phyloP scores from a whole-genome alignment of 495 filamentous ascomycete genomes.

The Thozetella sp. region DNA sequence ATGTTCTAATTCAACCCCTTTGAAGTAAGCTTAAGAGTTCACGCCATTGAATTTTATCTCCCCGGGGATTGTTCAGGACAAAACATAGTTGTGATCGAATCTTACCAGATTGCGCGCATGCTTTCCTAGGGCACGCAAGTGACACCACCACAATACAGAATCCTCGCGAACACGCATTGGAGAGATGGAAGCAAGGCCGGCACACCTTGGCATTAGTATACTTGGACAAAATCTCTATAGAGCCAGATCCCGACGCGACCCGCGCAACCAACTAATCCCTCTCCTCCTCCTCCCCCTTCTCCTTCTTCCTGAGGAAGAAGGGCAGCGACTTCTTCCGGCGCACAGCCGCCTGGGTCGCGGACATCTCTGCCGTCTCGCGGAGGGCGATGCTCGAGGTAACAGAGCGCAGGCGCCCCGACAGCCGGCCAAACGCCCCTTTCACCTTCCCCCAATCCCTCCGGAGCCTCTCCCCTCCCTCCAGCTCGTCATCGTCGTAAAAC shows the following conservation, averaged over 20 bases:
- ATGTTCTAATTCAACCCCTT: no score
- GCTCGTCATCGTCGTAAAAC: background rate
- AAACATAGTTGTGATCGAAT: no score
- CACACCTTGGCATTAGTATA: no score
- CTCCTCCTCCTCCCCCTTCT: background rate
- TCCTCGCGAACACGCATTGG: no score
- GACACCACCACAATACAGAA: background rate
- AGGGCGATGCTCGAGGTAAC: background rate
- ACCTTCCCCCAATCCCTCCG: no score
- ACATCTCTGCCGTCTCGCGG: background rate
- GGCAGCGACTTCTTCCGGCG: conserved; percentile 1
- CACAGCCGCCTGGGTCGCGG: background rate
- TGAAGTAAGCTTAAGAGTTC: no score
- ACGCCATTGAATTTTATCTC: no score
- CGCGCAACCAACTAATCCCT: background rate
- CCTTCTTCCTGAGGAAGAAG: background rate
- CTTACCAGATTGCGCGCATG: background rate
- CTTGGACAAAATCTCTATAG: no score
- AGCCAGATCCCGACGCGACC: no score
- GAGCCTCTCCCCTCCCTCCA: background rate
- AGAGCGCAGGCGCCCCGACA: background rate
- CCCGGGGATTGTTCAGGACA: no score
- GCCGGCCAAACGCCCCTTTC: background rate
- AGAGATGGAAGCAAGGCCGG: no score
- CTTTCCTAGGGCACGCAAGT: background rate